phyloP scores from a whole-genome alignment of 306 rosid species.

The Quillaja saponaria region DNA sequence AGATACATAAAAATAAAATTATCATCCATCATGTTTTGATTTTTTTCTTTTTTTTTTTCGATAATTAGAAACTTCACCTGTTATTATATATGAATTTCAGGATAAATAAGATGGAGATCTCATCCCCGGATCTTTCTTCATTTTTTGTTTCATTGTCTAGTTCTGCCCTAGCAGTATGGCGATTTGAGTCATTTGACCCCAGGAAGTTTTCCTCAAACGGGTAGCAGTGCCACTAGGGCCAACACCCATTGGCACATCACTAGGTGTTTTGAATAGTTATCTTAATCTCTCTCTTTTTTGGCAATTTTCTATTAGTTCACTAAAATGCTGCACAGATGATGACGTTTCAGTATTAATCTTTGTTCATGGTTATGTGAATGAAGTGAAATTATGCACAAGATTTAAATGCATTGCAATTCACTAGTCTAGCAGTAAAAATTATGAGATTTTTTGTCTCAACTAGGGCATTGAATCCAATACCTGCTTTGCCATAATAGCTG shows the following conservation, averaged over 20 bases:
- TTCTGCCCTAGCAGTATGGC: background rate
- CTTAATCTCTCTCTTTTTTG: too few relatives aligned
- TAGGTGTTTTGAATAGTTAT: too few relatives aligned
- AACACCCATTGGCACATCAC: background rate
- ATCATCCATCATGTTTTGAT: background rate
- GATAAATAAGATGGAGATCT: too few relatives aligned
- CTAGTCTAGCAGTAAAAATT: conserved; percentile 22
- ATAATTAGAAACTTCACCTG: too few relatives aligned
- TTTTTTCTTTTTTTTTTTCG: background rate
- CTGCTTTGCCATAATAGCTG: conserved; percentile 86
- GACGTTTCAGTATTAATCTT: too few relatives aligned
- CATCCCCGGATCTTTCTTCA: background rate
- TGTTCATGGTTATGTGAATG: too few relatives aligned
- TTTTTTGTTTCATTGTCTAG: background rate
- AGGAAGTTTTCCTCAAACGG: too few relatives aligned
- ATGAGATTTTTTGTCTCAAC: conserved; percentile 16
- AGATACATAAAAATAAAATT: conserved; percentile 14
- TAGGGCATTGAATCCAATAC: conserved; percentile 39
- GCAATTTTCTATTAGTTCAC: too few relatives aligned
- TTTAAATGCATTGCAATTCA: conserved; percentile 16
- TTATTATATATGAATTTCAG: too few relatives aligned
- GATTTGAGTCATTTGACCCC: background rate
- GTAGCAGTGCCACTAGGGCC: background rate
- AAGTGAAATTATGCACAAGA: conserved; percentile 14
- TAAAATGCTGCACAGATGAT: too few relatives aligned